Evolutionary conservation across 2,329 filamentous ascomycete species (phyloP).

Genomic region (Exophiala sp.): DNA sequence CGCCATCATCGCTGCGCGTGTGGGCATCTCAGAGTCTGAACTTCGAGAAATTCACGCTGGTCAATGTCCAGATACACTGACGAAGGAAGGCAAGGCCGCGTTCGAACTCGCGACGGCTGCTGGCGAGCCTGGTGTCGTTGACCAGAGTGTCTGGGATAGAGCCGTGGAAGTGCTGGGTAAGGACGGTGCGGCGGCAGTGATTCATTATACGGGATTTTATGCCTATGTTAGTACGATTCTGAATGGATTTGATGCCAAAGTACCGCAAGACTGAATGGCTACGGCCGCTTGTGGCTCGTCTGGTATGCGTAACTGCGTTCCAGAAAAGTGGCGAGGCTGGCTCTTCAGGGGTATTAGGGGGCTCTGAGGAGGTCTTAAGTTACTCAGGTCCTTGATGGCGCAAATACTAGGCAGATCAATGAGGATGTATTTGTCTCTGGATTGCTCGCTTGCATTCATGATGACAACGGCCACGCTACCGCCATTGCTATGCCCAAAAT

Average conservation of each 20-base stretch:
- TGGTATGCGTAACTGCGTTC: no score
- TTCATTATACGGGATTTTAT: conserved; percentile 11
- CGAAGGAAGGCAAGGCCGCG: conserved; percentile 4
- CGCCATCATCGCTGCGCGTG: conserved; percentile 3
- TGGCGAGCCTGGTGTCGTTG: conserved; percentile 1
- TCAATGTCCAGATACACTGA: conserved; percentile 6
- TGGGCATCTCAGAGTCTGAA: conserved; percentile 3
- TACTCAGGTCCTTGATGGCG: no score
- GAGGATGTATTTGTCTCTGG: no score
- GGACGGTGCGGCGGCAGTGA: conserved; percentile 5
- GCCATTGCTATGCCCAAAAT: conserved; percentile 8
- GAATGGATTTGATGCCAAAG: conserved; percentile 4
- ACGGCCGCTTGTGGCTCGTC: no score
- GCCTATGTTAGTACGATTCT: conserved; percentile 3
- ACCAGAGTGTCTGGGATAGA: conserved; percentile 1
- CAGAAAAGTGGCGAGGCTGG: no score
- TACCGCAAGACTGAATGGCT: neutral
- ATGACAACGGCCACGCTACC: neutral
- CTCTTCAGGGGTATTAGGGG: no score
- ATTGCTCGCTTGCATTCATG: no score
- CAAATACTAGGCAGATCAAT: no score
- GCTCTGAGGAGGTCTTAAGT: no score
- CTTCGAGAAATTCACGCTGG: conserved; percentile 7
- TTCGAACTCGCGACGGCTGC: conserved; percentile 5
- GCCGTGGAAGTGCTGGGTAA: conserved; percentile 2